These are phyloP conservation scores for Alternaria postmessia DNA, from an alignment of 2,329 filamentous ascomycete species.

Conservation along the genomic window DNA sequence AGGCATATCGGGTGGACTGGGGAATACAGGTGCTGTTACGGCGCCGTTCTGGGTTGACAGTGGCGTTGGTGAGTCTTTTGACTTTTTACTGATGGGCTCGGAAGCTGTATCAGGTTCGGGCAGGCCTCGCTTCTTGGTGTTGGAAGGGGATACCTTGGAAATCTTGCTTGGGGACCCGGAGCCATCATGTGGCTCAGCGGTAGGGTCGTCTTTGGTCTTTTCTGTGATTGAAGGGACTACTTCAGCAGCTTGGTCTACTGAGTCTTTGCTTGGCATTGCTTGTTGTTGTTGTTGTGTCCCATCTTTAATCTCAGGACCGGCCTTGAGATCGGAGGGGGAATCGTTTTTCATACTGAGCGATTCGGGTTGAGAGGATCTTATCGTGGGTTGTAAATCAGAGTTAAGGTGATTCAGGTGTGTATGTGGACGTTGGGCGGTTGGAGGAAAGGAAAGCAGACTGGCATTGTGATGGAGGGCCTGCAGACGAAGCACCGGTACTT, in stretches of 20 bases:
- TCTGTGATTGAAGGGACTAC: not conserved
- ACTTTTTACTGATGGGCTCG: constrained; percentile 28
- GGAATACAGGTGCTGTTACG: constrained; percentile 15
- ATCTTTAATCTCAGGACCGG: not conserved
- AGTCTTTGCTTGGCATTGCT: constrained; percentile 4
- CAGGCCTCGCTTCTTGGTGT: constrained; percentile 27
- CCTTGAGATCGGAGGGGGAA: not conserved
- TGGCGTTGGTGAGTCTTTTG: constrained; percentile 16
- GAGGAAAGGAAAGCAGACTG: constrained; percentile 20
- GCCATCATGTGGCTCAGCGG: not conserved
- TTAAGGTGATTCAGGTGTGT: constrained; percentile 21
- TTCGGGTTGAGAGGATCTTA: not conserved
- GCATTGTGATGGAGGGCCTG: constrained; percentile 24
- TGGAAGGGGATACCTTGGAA: constrained; percentile 11
- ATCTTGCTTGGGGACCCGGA: not conserved
- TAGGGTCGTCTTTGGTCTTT: not conserved
- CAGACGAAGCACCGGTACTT: constrained; percentile 1
- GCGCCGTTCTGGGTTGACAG: constrained; percentile 1
- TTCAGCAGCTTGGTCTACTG: not conserved
- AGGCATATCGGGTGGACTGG: constrained; percentile 39
- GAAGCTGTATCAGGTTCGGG: constrained; percentile 11
- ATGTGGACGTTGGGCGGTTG: constrained; percentile 20
- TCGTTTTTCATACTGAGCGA: not conserved
- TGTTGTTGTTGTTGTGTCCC: constrained; percentile 6
- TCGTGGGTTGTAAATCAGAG: not conserved